Evolutionary conservation across 1,284 basidiomycete genomes (phyloP), one percentile per base, ranked within the genome.

Genomic region (Heterobasidion parviporum): DNA sequence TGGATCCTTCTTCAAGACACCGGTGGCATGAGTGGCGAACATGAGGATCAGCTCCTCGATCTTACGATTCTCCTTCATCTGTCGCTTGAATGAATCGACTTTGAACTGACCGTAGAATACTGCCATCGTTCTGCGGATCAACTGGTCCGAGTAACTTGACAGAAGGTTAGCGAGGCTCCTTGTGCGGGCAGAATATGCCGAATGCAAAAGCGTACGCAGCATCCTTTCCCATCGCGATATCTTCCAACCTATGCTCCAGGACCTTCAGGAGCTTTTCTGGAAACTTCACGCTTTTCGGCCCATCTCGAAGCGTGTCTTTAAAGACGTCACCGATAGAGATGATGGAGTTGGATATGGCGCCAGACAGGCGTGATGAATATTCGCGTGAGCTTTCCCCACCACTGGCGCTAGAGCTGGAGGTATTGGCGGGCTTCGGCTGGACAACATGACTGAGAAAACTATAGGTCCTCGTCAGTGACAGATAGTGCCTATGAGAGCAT

Each of bases 31-130:
- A 2, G 94, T 92, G 14, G 95, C 94, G 65, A 98, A 98, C 78
- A 91, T 89, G 53, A 99, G 79, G 59, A 99, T 96, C 57, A 99
- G 84, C 62, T 98, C 94, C 71, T 99, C 97, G 54, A 98, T 90
- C 74, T 96, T 97, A 50, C 97, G 81, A 65, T 94, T 95, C 70
- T 98, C 94, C 69, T 94, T 93, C 82, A 98, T 87, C 65, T 94
- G 91, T 46, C 83, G 80, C 59, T 89, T 84, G 74, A 95, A 95
- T 35, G 76, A 79, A 52, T 91, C 87, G 58, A 92, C 85, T 66
- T 87, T 87, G 70, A 92, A 91, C 61, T 90, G 89, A 6, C 88
- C 88, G 69, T 94, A 97, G 70, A 96, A 97, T 34, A 89, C 85
- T 52, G 88, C 94, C 77, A 94, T 88, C 1, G 91, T 92, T 50